Conservation (phyloP, 129 eudicot species). For the Calendula officinalis region DNA sequence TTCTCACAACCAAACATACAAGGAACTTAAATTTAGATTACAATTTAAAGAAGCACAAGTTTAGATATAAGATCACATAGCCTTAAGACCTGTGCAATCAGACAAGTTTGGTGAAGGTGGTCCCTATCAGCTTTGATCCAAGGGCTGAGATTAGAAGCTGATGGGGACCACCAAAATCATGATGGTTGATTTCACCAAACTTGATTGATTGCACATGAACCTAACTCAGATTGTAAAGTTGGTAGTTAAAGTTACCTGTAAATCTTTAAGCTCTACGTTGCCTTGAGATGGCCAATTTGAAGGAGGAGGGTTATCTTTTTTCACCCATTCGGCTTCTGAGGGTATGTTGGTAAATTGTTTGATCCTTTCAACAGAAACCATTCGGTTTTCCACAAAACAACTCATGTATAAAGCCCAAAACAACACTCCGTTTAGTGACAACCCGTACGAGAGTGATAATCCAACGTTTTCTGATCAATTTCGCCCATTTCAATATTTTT, state of each 20-base stretch:
- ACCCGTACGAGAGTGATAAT: constrained; percentile 74
- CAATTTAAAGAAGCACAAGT: background rate
- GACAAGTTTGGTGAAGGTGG: too few relatives aligned
- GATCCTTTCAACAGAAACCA: constrained; percentile 96
- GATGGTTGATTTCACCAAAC: too few relatives aligned
- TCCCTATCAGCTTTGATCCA: too few relatives aligned
- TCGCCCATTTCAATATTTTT: constrained; percentile 12
- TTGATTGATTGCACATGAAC: too few relatives aligned
- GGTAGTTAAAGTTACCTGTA: constrained; percentile 56
- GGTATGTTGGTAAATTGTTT: constrained; percentile 77
- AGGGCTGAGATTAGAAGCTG: too few relatives aligned
- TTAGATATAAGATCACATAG: background rate
- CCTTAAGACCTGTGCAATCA: background rate
- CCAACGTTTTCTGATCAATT: constrained; percentile 63
- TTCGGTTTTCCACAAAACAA: constrained; percentile 77
- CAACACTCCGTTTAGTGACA: constrained; percentile 66
- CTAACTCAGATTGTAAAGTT: too few relatives aligned
- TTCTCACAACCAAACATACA: constrained; percentile 11
- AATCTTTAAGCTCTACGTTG: constrained; percentile 61
- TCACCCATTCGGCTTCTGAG: constrained; percentile 82
- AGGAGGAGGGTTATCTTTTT: constrained; percentile 56
- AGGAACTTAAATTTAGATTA: background rate
- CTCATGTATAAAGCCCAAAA: constrained; percentile 62
- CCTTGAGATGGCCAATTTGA: constrained; percentile 81
- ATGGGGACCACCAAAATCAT: too few relatives aligned